Conservation (phyloP, 2,329 filamentous ascomycete genomes). For the Verticillium dahliae region DNA sequence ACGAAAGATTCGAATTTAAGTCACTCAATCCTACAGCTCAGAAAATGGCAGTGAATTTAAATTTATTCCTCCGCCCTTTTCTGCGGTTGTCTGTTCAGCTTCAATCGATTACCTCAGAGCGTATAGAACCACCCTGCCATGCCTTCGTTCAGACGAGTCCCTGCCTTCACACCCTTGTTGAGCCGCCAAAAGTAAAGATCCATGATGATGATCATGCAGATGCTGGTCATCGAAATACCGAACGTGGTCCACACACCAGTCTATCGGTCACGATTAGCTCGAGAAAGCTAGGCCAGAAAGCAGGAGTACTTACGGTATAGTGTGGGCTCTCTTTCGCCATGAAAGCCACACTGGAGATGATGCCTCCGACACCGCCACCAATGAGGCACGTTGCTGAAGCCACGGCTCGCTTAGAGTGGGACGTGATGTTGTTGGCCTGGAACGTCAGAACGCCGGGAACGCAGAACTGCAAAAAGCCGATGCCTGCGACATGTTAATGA, state of each 20-base stretch:
- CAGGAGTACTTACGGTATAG: constrained; percentile 9
- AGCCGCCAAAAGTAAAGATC: constrained; percentile 7
- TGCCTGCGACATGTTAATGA: constrained; percentile 15
- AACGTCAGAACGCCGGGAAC: constrained; percentile 20
- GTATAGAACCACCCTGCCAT: constrained; percentile 9
- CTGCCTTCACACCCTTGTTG: constrained; percentile 8
- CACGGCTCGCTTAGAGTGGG: constrained; percentile 19
- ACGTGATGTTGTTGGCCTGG: constrained; percentile 24
- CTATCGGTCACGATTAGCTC: neutral
- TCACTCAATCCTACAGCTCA: too few relatives aligned
- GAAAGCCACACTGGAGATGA: constrained; percentile 14
- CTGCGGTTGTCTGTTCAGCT: neutral
- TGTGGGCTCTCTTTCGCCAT: constrained; percentile 13
- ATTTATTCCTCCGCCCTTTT: too few relatives aligned
- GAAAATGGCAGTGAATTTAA: too few relatives aligned
- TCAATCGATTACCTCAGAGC: neutral
- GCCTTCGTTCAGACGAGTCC: constrained; percentile 3
- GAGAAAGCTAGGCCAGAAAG: neutral
- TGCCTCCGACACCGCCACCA: constrained; percentile 19
- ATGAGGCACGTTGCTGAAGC: constrained; percentile 20
- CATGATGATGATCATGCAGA: constrained; percentile 5
- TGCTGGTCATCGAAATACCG: constrained; percentile 8
- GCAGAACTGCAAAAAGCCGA: constrained; percentile 19
- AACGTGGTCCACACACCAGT: constrained; percentile 9
- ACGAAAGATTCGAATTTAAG: too few relatives aligned